Percentiles rank a stretch among this genome's conserved stretches.
Conservation (phyloP, 176 grass and related monocot genomes). For the Carex pumila region DNA sequence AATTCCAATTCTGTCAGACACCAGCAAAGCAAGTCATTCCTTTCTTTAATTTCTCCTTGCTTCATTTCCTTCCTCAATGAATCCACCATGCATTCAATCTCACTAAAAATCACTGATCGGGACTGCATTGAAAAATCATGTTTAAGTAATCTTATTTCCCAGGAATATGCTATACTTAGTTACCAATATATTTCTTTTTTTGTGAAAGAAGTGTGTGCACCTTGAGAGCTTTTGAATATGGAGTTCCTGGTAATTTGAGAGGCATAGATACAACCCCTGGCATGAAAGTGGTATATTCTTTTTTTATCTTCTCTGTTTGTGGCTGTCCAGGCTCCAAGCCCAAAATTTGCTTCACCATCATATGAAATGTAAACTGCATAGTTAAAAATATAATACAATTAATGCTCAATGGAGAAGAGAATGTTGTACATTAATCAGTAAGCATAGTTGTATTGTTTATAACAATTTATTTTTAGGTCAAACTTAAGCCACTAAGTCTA, state of each 20-base stretch:
- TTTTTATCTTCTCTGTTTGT: constrained; percentile 21
- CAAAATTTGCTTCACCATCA: constrained; percentile 38
- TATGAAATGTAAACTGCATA: constrained; percentile 34
- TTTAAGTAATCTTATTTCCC: not conserved
- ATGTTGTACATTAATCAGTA: not conserved
- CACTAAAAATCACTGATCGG: constrained; percentile 9
- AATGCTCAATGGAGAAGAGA: not conserved
- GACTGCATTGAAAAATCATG: constrained; percentile 13
- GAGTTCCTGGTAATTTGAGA: constrained; percentile 29
- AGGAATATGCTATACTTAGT: not conserved
- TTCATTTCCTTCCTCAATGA: constrained; percentile 8
- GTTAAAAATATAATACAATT: not conserved
- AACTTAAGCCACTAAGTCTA: not conserved
- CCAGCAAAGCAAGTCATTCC: constrained; percentile 24
- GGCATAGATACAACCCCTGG: constrained; percentile 28
- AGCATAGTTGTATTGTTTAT: not conserved
- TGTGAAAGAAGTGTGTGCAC: constrained; percentile 5
- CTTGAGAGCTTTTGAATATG: constrained; percentile 31
- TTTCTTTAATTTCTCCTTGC: not conserved
- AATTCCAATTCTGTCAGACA: constrained; percentile 17
- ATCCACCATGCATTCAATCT: constrained; percentile 18
- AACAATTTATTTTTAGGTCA: too few relatives aligned
- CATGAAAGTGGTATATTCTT: constrained; percentile 31
- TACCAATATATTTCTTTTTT: not conserved
- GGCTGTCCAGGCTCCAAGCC: constrained; percentile 20